Base-by-base conservation (phyloP, 2,329 filamentous ascomycete species). In the Fusarium coffeatum region DNA sequence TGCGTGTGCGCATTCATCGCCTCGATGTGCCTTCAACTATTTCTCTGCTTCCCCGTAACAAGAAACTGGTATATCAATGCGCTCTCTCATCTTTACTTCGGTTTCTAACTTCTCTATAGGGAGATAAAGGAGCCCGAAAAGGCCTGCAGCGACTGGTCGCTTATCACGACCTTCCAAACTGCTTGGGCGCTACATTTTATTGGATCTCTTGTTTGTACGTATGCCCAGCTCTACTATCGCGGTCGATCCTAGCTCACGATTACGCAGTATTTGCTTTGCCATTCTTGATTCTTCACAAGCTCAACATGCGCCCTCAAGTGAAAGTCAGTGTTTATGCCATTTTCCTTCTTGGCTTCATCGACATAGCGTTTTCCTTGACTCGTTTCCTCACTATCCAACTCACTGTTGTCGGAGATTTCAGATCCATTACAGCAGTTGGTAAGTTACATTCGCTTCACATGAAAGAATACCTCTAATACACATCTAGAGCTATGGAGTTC, bases 291-390 rank as follows among this genome's bases (percentile, higher is more conserved):
- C 51, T 65, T 3, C 55, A 69, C 45, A 64, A 72, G 3, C 45
- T 73, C 15, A 62, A 72, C 5, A 59, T 73, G 59, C 60, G 54
- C 3, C 53, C 10, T 20, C 46, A 47, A 9, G 49, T 70, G 3
- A 70, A 70, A 15, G 18, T 72, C 2, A 55, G 71, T 12, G 47
- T 73, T 18, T 72, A 62, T 10, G 55, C 50, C 8, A 59, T 71
- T n/a, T 73, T 73, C 16, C 57, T 72, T 2, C 55, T 74, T 0
- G 72, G 72, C 0, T 18, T 72, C 1, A 46, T 74, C 15, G 70
- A 74, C 5, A 71, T 74, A 10, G 55, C 71, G 4, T 71, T 74
- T 18, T 66, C 69, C 2, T 16, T 74, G 6, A 55, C 72, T 4
- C 69, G 72, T 5, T 74, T 69, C n/a, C 23, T 74, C 5, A 63